Base-by-base conservation (phyloP, 768 basidiomycete species). In the Zangia roseola region DNA sequence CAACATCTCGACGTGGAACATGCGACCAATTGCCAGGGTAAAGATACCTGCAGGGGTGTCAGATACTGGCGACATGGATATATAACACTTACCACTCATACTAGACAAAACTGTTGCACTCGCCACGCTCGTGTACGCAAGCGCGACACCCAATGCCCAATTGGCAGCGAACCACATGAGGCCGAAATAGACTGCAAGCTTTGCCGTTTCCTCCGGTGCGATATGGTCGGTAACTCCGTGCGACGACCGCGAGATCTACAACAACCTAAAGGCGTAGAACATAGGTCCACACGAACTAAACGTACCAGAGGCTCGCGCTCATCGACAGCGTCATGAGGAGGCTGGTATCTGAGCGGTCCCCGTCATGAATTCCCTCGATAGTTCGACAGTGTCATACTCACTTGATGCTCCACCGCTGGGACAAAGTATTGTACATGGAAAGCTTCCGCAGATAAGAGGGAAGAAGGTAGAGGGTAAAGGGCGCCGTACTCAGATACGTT, bases 111-210 rank as follows among this genome's bases (percentile, higher is more conserved):
- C 86, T 4, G 94, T 97, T 17, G 91, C 83, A 65, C 92, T 95
- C 2, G 91, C 91, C 17, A 97, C 94, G 59, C 86, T 92, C 2
- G 95, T 98, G 63, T 85, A 88, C 24, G 81, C 84, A 39, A 98
- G 75, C 17, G 88, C 76, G 1, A 84, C 86, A 62, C 94, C 97
- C 24, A 95, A 71, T 10, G 83, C 67, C 91, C 94, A 98, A 62
- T 98, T 98, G 10, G 95, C 95, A 35, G 84, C 73, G 60, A 99
- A 97, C 92, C 94, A 99, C 30, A 95, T 72, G 49, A 90, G 76
- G 65, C 88, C 92, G 68, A 97, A 98, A 43, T 77, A 69, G 6
- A 81, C 71, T 4, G 95, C 91, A 12, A 99, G 75, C 33, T 78
- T 68, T 7, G 85, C 84, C 0, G 97, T 98, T 70, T 97, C 84